Base-by-base conservation (phyloP, 371 early-diverging fungal genomes). In the Choanephora cucurbitarum region DNA sequence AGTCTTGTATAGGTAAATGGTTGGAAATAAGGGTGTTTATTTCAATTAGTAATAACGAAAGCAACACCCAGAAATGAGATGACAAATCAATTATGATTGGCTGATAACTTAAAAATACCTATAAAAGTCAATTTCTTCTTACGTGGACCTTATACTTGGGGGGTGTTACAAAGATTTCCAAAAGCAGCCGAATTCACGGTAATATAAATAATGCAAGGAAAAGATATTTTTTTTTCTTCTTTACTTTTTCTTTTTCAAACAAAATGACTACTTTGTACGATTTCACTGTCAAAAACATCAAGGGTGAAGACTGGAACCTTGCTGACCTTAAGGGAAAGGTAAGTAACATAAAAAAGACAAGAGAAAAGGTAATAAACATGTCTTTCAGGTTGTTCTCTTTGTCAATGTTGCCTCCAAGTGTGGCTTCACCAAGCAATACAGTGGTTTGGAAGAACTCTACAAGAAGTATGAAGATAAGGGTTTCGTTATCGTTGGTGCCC, bases 351-450 rank as follows among this genome's bases (percentile, higher is more conserved):
- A 15, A 4, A 49, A 24, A 23, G n/a, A 21, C n/a, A 23, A 44
- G 22, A 22, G 5, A 10, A 9, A 37, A 37, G 11, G 4, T n/a
- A 4, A 18, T 21, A 3, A 18, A 15, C 14, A 24, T 10, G 14
- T 37, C 43, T 22, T 17, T 21, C n/a, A 93, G 77, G 92, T 88
- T 32, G 84, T 92, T 37, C 73, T 92, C 37, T 70, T 96, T 46
- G 93, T 94, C 59, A 99, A 99, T 72, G 90, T 93, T 34, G 99
- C 99, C 18, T 90, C 91, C 55, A 84, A 94, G 64, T 98, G 99
- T 75, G 95, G 95, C 4, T 91, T 91, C 64, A 94, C 97, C n/a
- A 73, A 82, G 19, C 93, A 94, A 64, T 96, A 94, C 78, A 59
- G 66, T 32, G 89, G 86, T 22, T 82, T 99, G 24, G 88, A 90